Percentiles rank a stretch among this genome's conserved stretches.
Evolutionary conservation across 768 basidiomycete species (phyloP).

Genomic region (Panaeolus cyanescens): DNA sequence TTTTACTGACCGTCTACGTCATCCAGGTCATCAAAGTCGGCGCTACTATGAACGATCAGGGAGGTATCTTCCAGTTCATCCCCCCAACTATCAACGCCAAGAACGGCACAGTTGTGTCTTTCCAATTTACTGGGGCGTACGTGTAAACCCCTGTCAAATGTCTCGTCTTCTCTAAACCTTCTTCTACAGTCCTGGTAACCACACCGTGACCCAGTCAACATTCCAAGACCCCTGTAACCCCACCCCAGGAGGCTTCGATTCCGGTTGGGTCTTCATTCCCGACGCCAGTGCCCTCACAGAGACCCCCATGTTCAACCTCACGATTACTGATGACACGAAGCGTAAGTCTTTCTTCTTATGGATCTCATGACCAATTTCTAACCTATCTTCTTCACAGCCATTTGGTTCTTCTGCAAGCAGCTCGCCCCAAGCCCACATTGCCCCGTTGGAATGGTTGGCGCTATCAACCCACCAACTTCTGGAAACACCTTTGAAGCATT

Average conservation of each 20-base stretch:
- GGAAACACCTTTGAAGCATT: constrained; percentile 44
- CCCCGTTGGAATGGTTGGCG: constrained; percentile 44
- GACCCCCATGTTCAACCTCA: constrained; percentile 48
- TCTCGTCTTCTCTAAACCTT: neutral
- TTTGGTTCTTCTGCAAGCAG: constrained; percentile 66
- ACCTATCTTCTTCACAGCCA: constrained; percentile 29
- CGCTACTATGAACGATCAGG: constrained; percentile 20
- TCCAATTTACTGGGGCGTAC: constrained; percentile 49
- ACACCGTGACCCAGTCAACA: constrained; percentile 58
- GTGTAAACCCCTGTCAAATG: constrained; percentile 10
- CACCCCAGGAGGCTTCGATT: constrained; percentile 50
- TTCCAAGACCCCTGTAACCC: constrained; percentile 49
- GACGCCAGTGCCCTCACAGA: constrained; percentile 15
- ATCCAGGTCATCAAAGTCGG: constrained; percentile 41
- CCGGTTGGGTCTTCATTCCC: constrained; percentile 48
- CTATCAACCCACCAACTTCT: constrained; percentile 51
- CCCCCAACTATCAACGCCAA: constrained; percentile 43
- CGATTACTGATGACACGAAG: constrained; percentile 45
- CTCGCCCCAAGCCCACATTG: constrained; percentile 44
- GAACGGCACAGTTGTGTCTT: constrained; percentile 48
- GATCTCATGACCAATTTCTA: constrained; percentile 14
- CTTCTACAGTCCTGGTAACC: constrained; percentile 32
- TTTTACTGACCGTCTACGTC: neutral
- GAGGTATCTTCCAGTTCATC: constrained; percentile 47
- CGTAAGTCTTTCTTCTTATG: constrained; percentile 36